Conservation (phyloP, 345 rosid species). For the Dipteronia dyeriana region DNA sequence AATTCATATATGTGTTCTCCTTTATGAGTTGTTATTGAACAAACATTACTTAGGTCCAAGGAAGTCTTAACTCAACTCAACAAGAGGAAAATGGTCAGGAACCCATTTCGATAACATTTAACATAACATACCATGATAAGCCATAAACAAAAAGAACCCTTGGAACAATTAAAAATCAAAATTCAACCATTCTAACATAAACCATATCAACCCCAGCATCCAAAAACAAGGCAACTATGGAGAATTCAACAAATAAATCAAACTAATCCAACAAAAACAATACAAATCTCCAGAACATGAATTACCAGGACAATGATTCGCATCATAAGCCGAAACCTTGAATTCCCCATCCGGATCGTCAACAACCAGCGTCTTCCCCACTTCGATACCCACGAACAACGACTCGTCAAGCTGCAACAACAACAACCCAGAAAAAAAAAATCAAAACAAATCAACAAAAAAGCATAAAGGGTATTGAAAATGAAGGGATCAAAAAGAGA, state of each 20-base stretch:
- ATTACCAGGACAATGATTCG: constrained; percentile 82
- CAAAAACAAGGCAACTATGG: not conserved
- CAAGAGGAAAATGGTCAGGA: too few relatives aligned
- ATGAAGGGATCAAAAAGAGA: not conserved
- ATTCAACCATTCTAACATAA: not conserved
- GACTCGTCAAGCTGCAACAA: constrained; percentile 57
- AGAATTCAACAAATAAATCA: not conserved
- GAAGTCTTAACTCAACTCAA: too few relatives aligned
- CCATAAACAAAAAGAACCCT: too few relatives aligned
- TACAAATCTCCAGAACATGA: not conserved
- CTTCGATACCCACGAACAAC: constrained; percentile 64
- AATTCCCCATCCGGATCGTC: constrained; percentile 68
- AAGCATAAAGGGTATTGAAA: not conserved
- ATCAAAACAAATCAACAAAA: not conserved
- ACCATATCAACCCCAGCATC: not conserved
- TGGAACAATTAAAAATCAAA: not conserved
- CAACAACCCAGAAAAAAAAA: not conserved
- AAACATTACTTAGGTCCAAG: too few relatives aligned
- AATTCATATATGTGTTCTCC: too few relatives aligned
- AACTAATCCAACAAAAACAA: not conserved
- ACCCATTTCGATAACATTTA: too few relatives aligned
- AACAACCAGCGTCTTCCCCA: constrained; percentile 50
- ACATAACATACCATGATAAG: too few relatives aligned
- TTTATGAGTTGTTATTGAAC: too few relatives aligned
- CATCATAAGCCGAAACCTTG: constrained; percentile 71